Percentiles rank a stretch among this genome's conserved stretches.
These are phyloP conservation scores for Lactarius psammicola DNA, from an alignment of 768 basidiomycete genomes.

Conservation along the genomic window DNA sequence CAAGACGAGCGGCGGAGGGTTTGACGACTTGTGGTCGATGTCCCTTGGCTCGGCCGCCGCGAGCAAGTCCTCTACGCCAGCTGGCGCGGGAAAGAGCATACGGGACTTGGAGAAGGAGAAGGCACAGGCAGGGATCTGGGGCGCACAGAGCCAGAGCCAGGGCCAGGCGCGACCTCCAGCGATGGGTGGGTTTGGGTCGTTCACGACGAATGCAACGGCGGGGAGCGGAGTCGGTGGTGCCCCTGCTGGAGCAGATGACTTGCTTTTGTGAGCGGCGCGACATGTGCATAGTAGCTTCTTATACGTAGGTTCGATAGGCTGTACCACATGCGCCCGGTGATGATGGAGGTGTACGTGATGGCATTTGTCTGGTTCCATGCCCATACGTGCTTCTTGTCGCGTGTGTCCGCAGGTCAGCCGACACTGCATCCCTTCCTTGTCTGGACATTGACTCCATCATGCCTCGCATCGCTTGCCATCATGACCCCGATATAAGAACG, in stretches of 20 bases:
- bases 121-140: slow-evolving; percentile 79
- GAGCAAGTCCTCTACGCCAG: slow-evolving; percentile 37
- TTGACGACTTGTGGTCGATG: slow-evolving; percentile 89
- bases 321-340: background rate
- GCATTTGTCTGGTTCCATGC: background rate
- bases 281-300: background rate
- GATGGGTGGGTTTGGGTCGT: slow-evolving; percentile 33
- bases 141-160: slow-evolving; percentile 34
- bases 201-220: slow-evolving; percentile 30
- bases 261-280: slow-evolving; percentile 37
- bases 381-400: background rate
- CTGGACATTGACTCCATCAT: background rate
- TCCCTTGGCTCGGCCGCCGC: slow-evolving; percentile 53
- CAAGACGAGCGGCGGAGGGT: slow-evolving; percentile 51
- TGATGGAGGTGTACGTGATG: background rate
- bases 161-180: slow-evolving; percentile 28
- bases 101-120: slow-evolving; percentile 90
- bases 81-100: slow-evolving; percentile 63
- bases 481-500: background rate
- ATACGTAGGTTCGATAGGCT: background rate
- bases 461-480: background rate
- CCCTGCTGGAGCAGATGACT: slow-evolving; percentile 39
- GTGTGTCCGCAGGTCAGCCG: background rate
- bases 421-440: background rate
- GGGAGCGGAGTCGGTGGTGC: slow-evolving; percentile 29